These are phyloP conservation scores for Tricholoma saponaceum DNA, from an alignment of 768 basidiomycete genomes.

Conservation along the genomic window DNA sequence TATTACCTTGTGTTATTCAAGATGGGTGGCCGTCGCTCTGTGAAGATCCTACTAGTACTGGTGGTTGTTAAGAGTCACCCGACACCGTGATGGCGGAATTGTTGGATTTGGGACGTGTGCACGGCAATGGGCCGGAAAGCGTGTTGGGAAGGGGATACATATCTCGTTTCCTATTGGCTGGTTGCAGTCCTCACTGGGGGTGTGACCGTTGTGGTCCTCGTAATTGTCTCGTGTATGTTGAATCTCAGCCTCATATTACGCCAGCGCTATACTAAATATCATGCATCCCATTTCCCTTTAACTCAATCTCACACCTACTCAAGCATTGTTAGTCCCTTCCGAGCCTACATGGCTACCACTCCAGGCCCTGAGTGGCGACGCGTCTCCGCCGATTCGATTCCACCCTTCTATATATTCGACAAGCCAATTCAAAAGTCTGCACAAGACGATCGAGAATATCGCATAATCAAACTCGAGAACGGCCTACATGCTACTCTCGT, in stretches of 20 bases:
- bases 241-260: neutral
- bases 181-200: neutral
- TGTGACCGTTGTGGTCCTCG: neutral
- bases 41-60: too few species aligned
- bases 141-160: too few species aligned
- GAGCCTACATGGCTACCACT: slow-evolving; percentile 16
- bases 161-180: neutral
- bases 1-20: too few species aligned
- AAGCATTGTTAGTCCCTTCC: neutral
- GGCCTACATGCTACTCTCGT: slow-evolving; percentile 85
- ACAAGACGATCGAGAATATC: slow-evolving; percentile 78
- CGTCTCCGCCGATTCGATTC: slow-evolving; percentile 25
- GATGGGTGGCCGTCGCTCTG: too few species aligned
- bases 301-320: neutral
- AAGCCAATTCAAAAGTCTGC: slow-evolving; percentile 64
- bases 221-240: neutral
- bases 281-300: neutral
- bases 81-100: too few species aligned
- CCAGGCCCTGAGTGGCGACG: slow-evolving; percentile 31
- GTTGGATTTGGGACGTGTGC: too few species aligned
- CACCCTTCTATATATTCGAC: slow-evolving; percentile 51
- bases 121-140: too few species aligned
- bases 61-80: too few species aligned
- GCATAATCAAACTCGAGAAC: slow-evolving; percentile 81
- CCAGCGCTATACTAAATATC: neutral